Conservation (phyloP, 2,329 filamentous ascomycete species). For the Paracoccidioides lutzii region DNA sequence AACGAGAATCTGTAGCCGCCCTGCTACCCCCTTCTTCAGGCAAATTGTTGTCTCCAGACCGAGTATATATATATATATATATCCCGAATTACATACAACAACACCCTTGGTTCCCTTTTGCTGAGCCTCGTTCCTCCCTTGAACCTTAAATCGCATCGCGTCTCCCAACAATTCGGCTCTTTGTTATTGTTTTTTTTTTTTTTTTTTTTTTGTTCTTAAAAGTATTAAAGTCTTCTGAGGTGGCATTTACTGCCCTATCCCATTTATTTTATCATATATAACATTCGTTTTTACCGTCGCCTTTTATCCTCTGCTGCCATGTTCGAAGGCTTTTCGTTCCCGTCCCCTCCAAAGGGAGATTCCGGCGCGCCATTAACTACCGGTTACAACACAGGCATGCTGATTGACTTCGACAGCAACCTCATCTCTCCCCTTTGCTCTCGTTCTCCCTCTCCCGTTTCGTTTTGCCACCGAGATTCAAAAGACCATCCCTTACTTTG, state of each 20-base stretch:
- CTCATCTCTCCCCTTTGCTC: slow-evolving; percentile 31
- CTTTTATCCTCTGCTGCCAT: slow-evolving; percentile 13
- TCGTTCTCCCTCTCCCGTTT: slow-evolving; percentile 29
- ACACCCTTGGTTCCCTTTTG: no score
- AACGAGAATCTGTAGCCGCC: neutral
- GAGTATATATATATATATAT: no score
- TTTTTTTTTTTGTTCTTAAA: no score
- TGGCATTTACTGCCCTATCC: no score
- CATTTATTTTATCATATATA: no score
- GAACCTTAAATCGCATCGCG: neutral
- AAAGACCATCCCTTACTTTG: slow-evolving; percentile 20
- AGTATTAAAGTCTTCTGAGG: no score
- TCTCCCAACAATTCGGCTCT: no score
- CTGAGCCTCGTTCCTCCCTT: neutral
- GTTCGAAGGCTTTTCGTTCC: slow-evolving; percentile 33
- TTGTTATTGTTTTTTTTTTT: no score
- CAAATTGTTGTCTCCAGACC: neutral
- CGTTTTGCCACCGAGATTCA: slow-evolving; percentile 12
- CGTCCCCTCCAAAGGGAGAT: slow-evolving; percentile 20
- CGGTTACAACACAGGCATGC: slow-evolving; percentile 21
- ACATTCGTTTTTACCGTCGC: neutral
- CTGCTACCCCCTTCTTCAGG: neutral
- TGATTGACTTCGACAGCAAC: slow-evolving; percentile 25
- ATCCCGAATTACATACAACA: no score
- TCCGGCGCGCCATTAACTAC: slow-evolving; percentile 14